phyloP scores from a whole-genome alignment of 2,329 filamentous ascomycete genomes.

The Penicillium sp. region DNA sequence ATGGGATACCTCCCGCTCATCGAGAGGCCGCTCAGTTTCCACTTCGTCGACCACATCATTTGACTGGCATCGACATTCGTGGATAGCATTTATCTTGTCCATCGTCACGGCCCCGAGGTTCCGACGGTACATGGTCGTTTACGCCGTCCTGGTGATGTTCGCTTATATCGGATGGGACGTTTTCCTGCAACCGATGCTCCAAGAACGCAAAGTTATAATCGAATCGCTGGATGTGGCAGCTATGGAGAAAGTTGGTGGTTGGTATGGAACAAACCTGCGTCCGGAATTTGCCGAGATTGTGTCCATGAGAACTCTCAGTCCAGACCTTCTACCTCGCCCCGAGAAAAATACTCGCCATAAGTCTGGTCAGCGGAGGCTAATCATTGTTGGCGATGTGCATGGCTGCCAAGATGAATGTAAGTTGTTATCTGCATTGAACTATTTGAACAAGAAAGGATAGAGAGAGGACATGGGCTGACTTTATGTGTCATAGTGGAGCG shows the following conservation, averaged over 20 bases:
- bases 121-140: slow-evolving; percentile 36
- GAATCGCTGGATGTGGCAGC: slow-evolving; percentile 29
- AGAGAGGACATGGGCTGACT: slow-evolving; percentile 6
- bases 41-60: neutral
- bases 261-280: slow-evolving; percentile 47
- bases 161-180: slow-evolving; percentile 32
- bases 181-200: slow-evolving; percentile 27
- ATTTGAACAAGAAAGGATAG: neutral
- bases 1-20: slow-evolving; percentile 26
- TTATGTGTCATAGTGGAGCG: slow-evolving; percentile 37
- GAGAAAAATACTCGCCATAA: slow-evolving; percentile 13
- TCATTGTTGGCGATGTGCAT: slow-evolving; percentile 90
- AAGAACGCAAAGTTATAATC: slow-evolving; percentile 28
- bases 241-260: slow-evolving; percentile 27
- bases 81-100: slow-evolving; percentile 24
- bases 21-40: neutral
- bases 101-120: slow-evolving; percentile 39
- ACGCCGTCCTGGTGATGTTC: slow-evolving; percentile 28
- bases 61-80: neutral
- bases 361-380: slow-evolving; percentile 53
- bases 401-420: slow-evolving; percentile 70
- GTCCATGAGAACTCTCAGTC: slow-evolving; percentile 48
- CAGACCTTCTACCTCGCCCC: slow-evolving; percentile 41
- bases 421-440: slow-evolving; percentile 10
- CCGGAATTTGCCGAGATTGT: slow-evolving; percentile 49